phyloP scores from a whole-genome alignment of 352 stramenopile species.

The Lagenidium sp. region DNA sequence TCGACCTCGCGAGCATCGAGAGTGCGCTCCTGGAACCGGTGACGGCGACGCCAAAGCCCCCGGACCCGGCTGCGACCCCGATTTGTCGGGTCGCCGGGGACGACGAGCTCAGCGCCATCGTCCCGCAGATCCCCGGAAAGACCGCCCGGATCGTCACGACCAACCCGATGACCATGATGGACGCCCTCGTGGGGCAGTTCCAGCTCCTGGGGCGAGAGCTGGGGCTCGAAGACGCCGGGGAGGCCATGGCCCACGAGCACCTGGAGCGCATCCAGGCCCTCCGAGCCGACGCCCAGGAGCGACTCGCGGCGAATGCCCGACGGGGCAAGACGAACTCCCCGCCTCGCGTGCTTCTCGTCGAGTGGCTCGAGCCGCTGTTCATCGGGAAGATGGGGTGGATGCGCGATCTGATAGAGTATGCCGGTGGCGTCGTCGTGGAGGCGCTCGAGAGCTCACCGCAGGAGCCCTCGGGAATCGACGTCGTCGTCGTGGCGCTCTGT shows the following conservation, averaged over 20 bases:
- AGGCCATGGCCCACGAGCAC: slow-evolving; percentile 25
- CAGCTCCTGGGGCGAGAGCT: slow-evolving; percentile 36
- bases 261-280: slow-evolving; percentile 15
- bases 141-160: slow-evolving; percentile 33
- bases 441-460: slow-evolving; percentile 1
- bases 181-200: slow-evolving; percentile 44
- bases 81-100: background rate
- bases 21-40: slow-evolving; percentile 7
- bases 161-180: slow-evolving; percentile 30
- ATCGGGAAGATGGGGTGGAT: slow-evolving; percentile 57
- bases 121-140: slow-evolving; percentile 9
- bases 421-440: slow-evolving; percentile 30
- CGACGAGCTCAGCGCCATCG: slow-evolving; percentile 2
- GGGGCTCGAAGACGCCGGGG: slow-evolving; percentile 23
- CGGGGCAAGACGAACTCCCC: slow-evolving; percentile 2
- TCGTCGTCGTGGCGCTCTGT: slow-evolving; percentile 55
- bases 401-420: slow-evolving; percentile 45
- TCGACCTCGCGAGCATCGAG: slow-evolving; percentile 47
- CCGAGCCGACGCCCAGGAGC: slow-evolving; percentile 9
- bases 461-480: slow-evolving; percentile 15
- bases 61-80: background rate
- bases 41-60: background rate
- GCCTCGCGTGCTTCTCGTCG: slow-evolving; percentile 40
- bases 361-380: slow-evolving; percentile 71
- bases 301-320: slow-evolving; percentile 2